phyloP scores from a whole-genome alignment of 1,139 yeast species.

The Tardiomyces blankii region DNA sequence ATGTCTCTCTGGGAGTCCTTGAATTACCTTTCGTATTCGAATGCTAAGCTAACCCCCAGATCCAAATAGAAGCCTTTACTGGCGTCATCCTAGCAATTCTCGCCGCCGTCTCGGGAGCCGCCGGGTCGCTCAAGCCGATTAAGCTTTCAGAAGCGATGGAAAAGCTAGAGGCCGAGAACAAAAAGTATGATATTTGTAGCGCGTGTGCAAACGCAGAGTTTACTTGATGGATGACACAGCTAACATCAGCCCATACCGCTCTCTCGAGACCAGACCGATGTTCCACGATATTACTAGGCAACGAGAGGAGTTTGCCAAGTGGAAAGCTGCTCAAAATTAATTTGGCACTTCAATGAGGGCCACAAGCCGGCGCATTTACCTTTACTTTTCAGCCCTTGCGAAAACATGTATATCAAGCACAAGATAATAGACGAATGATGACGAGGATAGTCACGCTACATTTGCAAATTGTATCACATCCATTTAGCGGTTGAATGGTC shows the following conservation, averaged over 20 bases:
- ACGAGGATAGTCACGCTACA: too few relatives aligned
- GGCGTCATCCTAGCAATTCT: slow-evolving; percentile 19
- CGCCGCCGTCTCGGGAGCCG: slow-evolving; percentile 14
- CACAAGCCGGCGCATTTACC: too few relatives aligned
- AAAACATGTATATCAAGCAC: too few relatives aligned
- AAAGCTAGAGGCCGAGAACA: slow-evolving; percentile 11
- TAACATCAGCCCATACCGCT: slow-evolving; percentile 14
- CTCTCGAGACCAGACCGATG: slow-evolving; percentile 24
- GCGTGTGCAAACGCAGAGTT: slow-evolving; percentile 14
- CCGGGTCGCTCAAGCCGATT: slow-evolving; percentile 19
- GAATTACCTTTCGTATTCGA: not conserved
- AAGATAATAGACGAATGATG: too few relatives aligned
- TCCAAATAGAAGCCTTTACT: slow-evolving; percentile 21
- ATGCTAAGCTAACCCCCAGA: slow-evolving; percentile 10
- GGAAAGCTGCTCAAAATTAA: slow-evolving; percentile 10
- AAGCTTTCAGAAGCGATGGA: slow-evolving; percentile 18
- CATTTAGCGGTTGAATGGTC: too few relatives aligned
- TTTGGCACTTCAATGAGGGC: too few relatives aligned
- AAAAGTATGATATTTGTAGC: slow-evolving; percentile 10
- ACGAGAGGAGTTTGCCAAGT: slow-evolving; percentile 19
- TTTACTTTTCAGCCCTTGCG: too few relatives aligned
- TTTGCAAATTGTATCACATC: too few relatives aligned
- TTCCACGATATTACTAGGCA: slow-evolving; percentile 21
- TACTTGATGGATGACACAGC: slow-evolving; percentile 2
- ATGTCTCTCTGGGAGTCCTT: not conserved